A percentile compares a stretch with the other conserved stretches of the same genome.
These are phyloP conservation scores for Hypericum perforatum DNA, from an alignment of 345 rosid genomes.

Conservation along the genomic window DNA sequence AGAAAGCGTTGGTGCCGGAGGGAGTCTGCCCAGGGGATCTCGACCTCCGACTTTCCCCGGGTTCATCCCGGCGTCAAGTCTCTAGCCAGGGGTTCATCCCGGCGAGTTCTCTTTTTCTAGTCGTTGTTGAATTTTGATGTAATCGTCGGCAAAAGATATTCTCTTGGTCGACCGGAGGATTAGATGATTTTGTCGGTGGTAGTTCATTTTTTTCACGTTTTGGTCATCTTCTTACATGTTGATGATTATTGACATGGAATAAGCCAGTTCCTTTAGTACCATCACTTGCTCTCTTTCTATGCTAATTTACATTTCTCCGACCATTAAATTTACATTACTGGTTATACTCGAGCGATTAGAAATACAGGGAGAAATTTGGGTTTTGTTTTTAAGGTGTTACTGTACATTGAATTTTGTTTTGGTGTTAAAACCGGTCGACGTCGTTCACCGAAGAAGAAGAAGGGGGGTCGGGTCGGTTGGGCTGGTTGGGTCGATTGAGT, in stretches of 20 bases:
- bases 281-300: too few species aligned
- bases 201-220: neutral
- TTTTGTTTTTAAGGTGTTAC: too few species aligned
- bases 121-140: slow-evolving; percentile 7
- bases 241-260: neutral
- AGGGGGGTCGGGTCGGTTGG: too few species aligned
- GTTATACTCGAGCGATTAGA: too few species aligned
- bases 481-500: too few species aligned
- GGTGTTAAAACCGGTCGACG: too few species aligned
- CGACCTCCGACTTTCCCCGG: slow-evolving; percentile 52
- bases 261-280: too few species aligned
- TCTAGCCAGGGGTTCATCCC: slow-evolving; percentile 30
- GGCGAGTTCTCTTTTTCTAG: slow-evolving; percentile 27
- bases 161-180: slow-evolving; percentile 22
- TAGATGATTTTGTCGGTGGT: slow-evolving; percentile 47
- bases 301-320: too few species aligned
- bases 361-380: too few species aligned
- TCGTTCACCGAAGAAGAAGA: too few species aligned
- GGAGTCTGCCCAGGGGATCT: slow-evolving; percentile 42
- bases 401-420: too few species aligned
- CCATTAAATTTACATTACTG: too few species aligned
- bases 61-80: slow-evolving; percentile 5
- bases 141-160: slow-evolving; percentile 44
- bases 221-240: neutral
- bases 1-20: slow-evolving; percentile 6